Percentiles rank a stretch among this genome's conserved stretches.
phyloP scores from a whole-genome alignment of 73 alveolate genomes.

The Paramecium sexaurelia region DNA sequence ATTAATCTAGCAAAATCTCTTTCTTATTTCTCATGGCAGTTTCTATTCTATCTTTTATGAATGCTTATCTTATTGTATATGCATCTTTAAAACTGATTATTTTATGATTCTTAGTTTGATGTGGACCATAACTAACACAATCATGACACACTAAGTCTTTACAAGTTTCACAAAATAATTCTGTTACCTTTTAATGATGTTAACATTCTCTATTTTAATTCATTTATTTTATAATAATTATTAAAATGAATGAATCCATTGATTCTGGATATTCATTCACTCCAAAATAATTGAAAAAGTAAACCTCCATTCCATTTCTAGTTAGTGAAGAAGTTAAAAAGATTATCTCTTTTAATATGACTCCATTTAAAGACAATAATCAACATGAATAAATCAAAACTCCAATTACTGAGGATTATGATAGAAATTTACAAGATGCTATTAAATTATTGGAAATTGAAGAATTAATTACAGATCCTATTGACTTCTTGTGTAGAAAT shows the following conservation, averaged over 20 bases:
- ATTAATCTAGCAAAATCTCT: constrained; percentile 69
- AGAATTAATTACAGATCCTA: constrained; percentile 1
- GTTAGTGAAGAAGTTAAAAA: constrained; percentile 45
- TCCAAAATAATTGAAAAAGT: neutral
- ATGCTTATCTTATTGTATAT: constrained; percentile 69
- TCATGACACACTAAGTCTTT: constrained; percentile 77
- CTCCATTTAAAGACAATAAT: neutral
- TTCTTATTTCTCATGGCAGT: constrained; percentile 70
- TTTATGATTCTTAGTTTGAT: constrained; percentile 76
- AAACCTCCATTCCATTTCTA: neutral
- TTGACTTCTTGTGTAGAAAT: constrained; percentile 13
- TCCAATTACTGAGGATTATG: constrained; percentile 6
- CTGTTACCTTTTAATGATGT: constrained; percentile 68
- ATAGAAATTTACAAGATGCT: constrained; percentile 37
- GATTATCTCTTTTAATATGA: constrained; percentile 36
- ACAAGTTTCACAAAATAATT: constrained; percentile 80
- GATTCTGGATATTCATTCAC: constrained; percentile 38
- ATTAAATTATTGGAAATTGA: constrained; percentile 19
- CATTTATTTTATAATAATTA: neutral
- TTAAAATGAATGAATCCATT: constrained; percentile 10
- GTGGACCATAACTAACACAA: constrained; percentile 81
- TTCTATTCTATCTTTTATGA: constrained; percentile 68
- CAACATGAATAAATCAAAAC: neutral
- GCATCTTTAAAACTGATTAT: constrained; percentile 76
- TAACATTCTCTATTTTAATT: constrained; percentile 56